A percentile compares a stretch with the other conserved stretches of the same genome.
These are phyloP conservation scores for Fusarium pseudocircinatum DNA, from an alignment of 2,329 filamentous ascomycete species.

Conservation along the genomic window DNA sequence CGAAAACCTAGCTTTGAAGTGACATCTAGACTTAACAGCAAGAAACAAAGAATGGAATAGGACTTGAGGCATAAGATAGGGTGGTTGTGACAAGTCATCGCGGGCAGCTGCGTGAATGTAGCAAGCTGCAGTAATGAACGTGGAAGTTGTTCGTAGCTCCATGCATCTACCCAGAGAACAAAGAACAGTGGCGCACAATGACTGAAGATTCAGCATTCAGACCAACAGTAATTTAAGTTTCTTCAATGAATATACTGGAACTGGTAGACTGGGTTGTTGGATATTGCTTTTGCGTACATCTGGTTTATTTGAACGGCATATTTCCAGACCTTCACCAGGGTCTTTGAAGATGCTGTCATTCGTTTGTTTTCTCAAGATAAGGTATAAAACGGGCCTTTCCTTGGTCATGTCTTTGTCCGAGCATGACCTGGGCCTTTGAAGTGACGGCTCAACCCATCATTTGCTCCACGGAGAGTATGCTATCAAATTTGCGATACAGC, in stretches of 20 bases:
- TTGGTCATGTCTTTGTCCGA: background rate
- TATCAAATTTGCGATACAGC: too few relatives aligned
- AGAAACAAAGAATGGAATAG: background rate
- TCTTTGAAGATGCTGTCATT: background rate
- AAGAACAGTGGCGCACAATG: background rate
- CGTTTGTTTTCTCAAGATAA: accelerated
- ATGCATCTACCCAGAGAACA: background rate
- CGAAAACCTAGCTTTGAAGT: background rate
- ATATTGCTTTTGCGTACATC: background rate
- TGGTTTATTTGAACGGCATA: background rate
- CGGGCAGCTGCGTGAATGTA: background rate
- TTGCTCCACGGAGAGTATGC: background rate
- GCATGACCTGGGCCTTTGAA: background rate
- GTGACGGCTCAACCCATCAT: too few relatives aligned
- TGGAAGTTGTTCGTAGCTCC: background rate
- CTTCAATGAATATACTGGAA: accelerated
- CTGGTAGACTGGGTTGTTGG: background rate
- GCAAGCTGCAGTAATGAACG: background rate
- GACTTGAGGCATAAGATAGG: background rate
- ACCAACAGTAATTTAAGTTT: accelerated
- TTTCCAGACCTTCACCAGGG: background rate
- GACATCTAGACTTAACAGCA: background rate
- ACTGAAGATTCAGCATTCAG: background rate
- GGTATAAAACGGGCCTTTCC: accelerated
- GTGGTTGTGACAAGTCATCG: background rate